Evolutionary conservation across 176 grass and related monocot species (phyloP), one percentile per base, ranked within the genome.

Genomic region (Aegilops longissima): DNA sequence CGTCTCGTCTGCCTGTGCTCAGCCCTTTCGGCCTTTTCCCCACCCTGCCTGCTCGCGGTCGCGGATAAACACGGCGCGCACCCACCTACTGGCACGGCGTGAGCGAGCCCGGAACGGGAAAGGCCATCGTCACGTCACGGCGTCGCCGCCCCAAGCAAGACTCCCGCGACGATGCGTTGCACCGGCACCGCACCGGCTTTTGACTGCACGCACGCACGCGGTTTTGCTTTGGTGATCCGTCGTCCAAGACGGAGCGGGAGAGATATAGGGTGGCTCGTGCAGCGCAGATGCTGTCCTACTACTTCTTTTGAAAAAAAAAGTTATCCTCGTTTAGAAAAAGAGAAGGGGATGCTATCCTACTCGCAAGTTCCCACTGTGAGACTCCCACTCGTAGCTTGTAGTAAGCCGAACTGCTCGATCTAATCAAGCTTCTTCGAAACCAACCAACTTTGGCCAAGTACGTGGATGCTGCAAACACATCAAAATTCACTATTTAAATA

Each of bases 41-140:
- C 13, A 11, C 21, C 35, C 24, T 31, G 31, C 20, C 12, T 35
- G 51, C 49, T 24, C 12, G 14, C 7, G n/a, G 12, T 49, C 47
- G 47, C 58, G 87, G 87, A 78, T 83, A 71, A 78, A 52, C 72
- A 75, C 52, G 47, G 47, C 71, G 71, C 72, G 73, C 80, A 71
- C 80, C 71, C 16, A 74, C 70, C 47, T 2, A 5, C 47, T 5
- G 47, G 47, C 14, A 51, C 45, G 1, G 45, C 12, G 45, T 49
- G 13, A 73, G 38, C 9, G 4, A 36, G 66, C 42, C 34, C 36
- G n/a, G 42, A 75, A 10, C 13, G 12, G 4, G 13, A 16, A 31
- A 45, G 25, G 49, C 5, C 1, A 3, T 20, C 64, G 11, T 69
- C 80, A 52, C 70, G 73, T 76, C 73, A 76, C 24, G 42, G 14